Evolutionary conservation across 176 grass and related monocot genomes (phyloP).

Genomic region (Metroxylon sagu): DNA sequence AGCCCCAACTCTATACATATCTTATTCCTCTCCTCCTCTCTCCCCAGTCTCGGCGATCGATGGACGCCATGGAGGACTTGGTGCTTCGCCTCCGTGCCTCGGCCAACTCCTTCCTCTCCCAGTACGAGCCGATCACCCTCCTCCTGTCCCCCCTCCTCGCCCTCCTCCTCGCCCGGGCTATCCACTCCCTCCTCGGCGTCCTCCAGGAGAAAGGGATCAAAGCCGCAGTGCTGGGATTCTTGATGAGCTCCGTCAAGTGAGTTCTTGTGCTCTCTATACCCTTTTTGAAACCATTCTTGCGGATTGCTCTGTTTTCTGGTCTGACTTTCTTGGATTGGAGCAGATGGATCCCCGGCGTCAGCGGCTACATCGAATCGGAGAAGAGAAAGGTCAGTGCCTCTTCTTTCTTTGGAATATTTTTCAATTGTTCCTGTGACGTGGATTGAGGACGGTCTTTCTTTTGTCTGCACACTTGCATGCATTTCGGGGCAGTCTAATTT

Average conservation of each 20-base stretch:
- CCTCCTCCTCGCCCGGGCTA: conserved; percentile 42
- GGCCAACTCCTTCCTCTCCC: conserved; percentile 45
- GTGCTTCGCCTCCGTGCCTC: conserved; percentile 39
- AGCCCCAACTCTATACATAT: no score
- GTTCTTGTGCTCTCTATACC: not conserved
- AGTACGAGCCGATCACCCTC: conserved; percentile 65
- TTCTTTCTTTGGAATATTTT: not conserved
- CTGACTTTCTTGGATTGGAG: not conserved
- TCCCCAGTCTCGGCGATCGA: no score
- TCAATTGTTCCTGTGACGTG: not conserved
- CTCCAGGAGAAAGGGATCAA: conserved; percentile 55
- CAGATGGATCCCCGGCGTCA: conserved; percentile 75
- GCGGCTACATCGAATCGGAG: conserved; percentile 59
- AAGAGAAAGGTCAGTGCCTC: conserved; percentile 65
- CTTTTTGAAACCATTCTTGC: no score
- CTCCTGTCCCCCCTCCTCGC: conserved; percentile 54
- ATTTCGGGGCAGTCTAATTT: no score
- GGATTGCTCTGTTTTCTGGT: not conserved
- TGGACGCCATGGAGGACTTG: conserved; percentile 13
- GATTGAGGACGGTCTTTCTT: not conserved
- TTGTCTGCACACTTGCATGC: no score
- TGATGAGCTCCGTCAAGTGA: conserved; percentile 57
- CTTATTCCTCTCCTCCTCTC: no score
- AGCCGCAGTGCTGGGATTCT: conserved; percentile 32
- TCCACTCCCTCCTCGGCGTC: conserved; percentile 29